Conservation (phyloP, 2,329 filamentous ascomycete species). For the Sclerotinia borealis region DNA sequence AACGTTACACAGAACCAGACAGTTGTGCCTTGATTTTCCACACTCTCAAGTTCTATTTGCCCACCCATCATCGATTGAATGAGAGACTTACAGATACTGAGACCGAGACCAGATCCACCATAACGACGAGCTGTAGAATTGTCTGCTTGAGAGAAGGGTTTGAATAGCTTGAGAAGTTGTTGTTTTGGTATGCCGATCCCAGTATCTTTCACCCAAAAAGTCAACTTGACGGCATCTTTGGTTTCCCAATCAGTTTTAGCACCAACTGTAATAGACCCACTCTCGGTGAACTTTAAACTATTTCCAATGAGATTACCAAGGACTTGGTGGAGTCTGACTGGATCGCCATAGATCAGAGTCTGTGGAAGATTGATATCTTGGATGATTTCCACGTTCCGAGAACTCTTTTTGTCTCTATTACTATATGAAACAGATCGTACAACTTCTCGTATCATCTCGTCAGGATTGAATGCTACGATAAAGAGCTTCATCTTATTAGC, state of each 20-base stretch:
- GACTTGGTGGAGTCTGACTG: constrained; percentile 61
- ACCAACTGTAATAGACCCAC: constrained; percentile 77
- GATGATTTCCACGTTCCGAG: constrained; percentile 57
- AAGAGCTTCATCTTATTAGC: constrained; percentile 81
- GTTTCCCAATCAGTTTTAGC: constrained; percentile 68
- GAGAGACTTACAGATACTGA: constrained; percentile 91
- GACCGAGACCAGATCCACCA: constrained; percentile 81
- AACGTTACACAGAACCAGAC: constrained; percentile 80
- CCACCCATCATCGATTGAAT: constrained; percentile 91
- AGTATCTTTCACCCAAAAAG: constrained; percentile 82
- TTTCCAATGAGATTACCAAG: constrained; percentile 84
- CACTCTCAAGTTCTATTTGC: constrained; percentile 73
- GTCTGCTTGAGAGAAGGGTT: constrained; percentile 89
- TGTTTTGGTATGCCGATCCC: constrained; percentile 85
- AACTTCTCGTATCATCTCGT: constrained; percentile 60
- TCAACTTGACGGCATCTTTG: constrained; percentile 63
- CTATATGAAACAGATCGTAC: constrained; percentile 61
- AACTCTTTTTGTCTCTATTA: constrained; percentile 56
- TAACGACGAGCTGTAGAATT: constrained; percentile 86
- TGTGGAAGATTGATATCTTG: constrained; percentile 64
- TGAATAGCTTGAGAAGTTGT: constrained; percentile 78
- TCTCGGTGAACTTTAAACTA: constrained; percentile 88
- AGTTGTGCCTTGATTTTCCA: constrained; percentile 63
- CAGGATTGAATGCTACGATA: constrained; percentile 60
- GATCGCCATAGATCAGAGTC: constrained; percentile 64